Percentiles rank a stretch among this genome's conserved stretches.
Evolutionary conservation across 441 rosid genomes (phyloP).

Genomic region (Biscutella laevigata): DNA sequence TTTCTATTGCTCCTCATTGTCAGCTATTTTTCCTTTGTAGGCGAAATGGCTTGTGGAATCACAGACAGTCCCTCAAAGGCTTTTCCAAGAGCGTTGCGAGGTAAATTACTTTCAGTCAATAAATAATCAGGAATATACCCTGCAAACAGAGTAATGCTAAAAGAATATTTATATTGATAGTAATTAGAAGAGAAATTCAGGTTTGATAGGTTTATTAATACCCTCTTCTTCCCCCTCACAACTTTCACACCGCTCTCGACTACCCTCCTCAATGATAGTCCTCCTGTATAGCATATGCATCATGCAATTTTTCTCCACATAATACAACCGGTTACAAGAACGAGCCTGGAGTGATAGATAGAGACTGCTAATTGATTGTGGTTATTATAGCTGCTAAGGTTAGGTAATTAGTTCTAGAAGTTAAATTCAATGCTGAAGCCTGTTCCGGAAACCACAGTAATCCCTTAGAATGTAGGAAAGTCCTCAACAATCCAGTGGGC

Average conservation of each 20-base stretch:
- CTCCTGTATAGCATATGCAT: constrained; percentile 6
- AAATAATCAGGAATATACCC: constrained; percentile 1
- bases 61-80: constrained; percentile 70
- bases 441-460: constrained; percentile 3
- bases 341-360: constrained; percentile 2
- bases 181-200: not conserved
- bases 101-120: constrained; percentile 32
- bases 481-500: constrained; percentile 13
- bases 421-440: constrained; percentile 11
- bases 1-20: constrained; percentile 5
- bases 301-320: not conserved
- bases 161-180: not conserved
- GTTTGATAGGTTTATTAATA: constrained; percentile 1
- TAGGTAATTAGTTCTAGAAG: constrained; percentile 8
- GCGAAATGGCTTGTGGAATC: constrained; percentile 97
- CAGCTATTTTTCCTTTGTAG: constrained; percentile 32
- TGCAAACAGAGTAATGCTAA: not conserved
- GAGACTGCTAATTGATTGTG: not conserved
- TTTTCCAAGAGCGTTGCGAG: constrained; percentile 98
- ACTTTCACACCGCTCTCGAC: not conserved
- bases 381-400: constrained; percentile 9
- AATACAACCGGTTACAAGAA: constrained; percentile 6
- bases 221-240: constrained; percentile 4
- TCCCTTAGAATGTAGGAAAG: constrained; percentile 8
- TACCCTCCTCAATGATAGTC: constrained; percentile 4